phyloP scores from a whole-genome alignment of 805 yeast genomes.

The Sugiyamaella chiloensis region DNA sequence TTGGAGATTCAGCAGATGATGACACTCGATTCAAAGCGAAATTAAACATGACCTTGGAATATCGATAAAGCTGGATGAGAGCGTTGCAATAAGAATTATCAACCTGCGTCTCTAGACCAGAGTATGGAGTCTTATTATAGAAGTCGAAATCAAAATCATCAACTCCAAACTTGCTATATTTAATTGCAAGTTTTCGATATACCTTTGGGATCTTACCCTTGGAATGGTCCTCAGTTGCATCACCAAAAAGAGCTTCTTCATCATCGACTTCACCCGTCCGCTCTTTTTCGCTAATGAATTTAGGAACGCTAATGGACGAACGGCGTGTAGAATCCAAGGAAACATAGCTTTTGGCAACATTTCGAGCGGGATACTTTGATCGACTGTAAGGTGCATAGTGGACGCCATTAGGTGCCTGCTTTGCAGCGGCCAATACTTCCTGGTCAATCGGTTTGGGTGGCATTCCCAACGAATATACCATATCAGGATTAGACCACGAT shows the following conservation, averaged over 20 bases:
- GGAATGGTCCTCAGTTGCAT: conserved; percentile 13
- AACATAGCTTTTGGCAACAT: conserved; percentile 36
- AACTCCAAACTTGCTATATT: conserved; percentile 87
- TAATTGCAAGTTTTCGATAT: conserved; percentile 68
- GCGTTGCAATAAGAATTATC: conserved; percentile 78
- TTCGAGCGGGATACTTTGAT: conserved; percentile 55
- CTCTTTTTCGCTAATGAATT: conserved; percentile 59
- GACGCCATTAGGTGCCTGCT: conserved; percentile 36
- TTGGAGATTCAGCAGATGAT: not conserved
- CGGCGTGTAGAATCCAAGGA: conserved; percentile 27
- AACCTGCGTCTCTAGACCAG: conserved; percentile 88
- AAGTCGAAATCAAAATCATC: conserved; percentile 89
- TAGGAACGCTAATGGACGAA: conserved; percentile 37
- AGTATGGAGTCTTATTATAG: conserved; percentile 66
- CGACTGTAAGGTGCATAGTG: conserved; percentile 51
- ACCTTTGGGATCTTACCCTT: conserved; percentile 63
- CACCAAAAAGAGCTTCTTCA: conserved; percentile 26
- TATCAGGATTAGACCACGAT: conserved; percentile 57
- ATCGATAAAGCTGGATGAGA: conserved; percentile 73
- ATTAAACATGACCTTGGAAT: conserved; percentile 70
- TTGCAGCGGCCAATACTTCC: conserved; percentile 41
- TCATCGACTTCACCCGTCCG: conserved; percentile 28
- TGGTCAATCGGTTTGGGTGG: conserved; percentile 54
- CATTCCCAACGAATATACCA: conserved; percentile 58
- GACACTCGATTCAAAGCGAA: conserved; percentile 51